Conservation (phyloP, 768 basidiomycete species). For the Cytidiella melzeri region DNA sequence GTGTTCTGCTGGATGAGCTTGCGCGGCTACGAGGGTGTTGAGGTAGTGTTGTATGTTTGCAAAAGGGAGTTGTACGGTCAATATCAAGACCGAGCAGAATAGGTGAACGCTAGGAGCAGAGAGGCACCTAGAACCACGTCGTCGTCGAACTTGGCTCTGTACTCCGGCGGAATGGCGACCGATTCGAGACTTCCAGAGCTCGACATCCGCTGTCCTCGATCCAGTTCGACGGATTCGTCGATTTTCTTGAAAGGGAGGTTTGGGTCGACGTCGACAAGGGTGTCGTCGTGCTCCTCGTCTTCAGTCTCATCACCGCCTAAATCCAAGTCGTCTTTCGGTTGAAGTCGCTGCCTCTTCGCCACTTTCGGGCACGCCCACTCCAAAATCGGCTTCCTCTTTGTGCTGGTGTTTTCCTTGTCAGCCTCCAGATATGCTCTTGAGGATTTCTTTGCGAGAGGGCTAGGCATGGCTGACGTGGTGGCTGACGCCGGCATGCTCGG, state of each 20-base stretch:
- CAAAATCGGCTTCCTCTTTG: slow-evolving; percentile 28
- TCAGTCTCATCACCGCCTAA: slow-evolving; percentile 16
- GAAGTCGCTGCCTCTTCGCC: slow-evolving; percentile 29
- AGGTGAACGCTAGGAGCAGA: slow-evolving; percentile 24
- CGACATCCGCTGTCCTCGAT: not conserved
- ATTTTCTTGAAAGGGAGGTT: not conserved
- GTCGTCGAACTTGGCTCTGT: slow-evolving; percentile 17
- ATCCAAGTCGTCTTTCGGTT: not conserved
- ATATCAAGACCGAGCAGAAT: slow-evolving; percentile 13
- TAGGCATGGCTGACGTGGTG: slow-evolving; percentile 8
- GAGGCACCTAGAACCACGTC: slow-evolving; percentile 27
- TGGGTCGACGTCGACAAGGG: not conserved
- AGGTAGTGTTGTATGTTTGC: not conserved
- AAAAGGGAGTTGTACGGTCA: not conserved
- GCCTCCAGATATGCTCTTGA: slow-evolving; percentile 1
- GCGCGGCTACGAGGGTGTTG: not conserved
- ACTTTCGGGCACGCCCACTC: slow-evolving; percentile 42
- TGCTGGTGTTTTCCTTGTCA: slow-evolving; percentile 5
- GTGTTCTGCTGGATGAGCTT: not conserved
- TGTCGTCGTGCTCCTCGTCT: slow-evolving; percentile 11
- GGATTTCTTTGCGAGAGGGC: slow-evolving; percentile 13
- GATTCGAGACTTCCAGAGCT: not conserved
- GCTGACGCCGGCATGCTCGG: slow-evolving; percentile 6
- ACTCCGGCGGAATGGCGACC: slow-evolving; percentile 17
- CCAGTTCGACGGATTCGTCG: not conserved